These are phyloP conservation scores for Fusarium anguioides DNA, from an alignment of 2,329 filamentous ascomycete genomes.

Conservation along the genomic window DNA sequence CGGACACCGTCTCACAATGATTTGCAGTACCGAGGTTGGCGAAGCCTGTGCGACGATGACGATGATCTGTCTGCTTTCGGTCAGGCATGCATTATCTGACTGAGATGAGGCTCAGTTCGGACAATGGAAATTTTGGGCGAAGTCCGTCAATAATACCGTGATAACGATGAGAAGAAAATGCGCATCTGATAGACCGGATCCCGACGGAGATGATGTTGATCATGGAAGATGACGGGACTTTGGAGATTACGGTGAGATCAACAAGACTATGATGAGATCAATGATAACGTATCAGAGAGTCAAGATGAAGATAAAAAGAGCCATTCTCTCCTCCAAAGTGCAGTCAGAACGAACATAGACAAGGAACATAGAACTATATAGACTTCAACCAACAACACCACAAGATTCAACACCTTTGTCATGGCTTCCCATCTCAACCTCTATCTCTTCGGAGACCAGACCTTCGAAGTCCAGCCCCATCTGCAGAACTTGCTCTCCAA, in stretches of 20 bases:
- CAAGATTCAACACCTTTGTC: slow-evolving; percentile 38
- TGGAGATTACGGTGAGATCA: neutral
- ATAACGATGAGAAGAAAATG: neutral
- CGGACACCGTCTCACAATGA: slow-evolving; percentile 21
- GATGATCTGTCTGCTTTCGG: neutral
- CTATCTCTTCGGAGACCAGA: slow-evolving; percentile 39
- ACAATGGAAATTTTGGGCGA: neutral
- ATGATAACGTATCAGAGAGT: no score
- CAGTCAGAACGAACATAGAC: neutral
- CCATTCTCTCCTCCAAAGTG: neutral
- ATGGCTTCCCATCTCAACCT: slow-evolving; percentile 25
- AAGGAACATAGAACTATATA: slow-evolving; percentile 1
- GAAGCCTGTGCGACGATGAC: neutral
- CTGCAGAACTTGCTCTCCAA: slow-evolving; percentile 29
- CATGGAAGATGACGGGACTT: neutral
- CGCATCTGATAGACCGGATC: slow-evolving; percentile 5
- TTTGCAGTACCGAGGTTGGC: neutral
- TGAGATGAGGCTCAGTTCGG: slow-evolving; percentile 17
- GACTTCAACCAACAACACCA: slow-evolving; percentile 22
- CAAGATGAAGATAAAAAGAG: slow-evolving; percentile 16
- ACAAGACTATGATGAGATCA: neutral
- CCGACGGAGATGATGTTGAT: neutral
- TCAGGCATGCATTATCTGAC: neutral
- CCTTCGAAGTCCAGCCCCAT: slow-evolving; percentile 33
- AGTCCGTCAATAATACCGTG: neutral